Evolutionary conservation across 2,329 filamentous ascomycete species (phyloP), one percentile per base, ranked within the genome.

Genomic region (Diaporthe nobilis): DNA sequence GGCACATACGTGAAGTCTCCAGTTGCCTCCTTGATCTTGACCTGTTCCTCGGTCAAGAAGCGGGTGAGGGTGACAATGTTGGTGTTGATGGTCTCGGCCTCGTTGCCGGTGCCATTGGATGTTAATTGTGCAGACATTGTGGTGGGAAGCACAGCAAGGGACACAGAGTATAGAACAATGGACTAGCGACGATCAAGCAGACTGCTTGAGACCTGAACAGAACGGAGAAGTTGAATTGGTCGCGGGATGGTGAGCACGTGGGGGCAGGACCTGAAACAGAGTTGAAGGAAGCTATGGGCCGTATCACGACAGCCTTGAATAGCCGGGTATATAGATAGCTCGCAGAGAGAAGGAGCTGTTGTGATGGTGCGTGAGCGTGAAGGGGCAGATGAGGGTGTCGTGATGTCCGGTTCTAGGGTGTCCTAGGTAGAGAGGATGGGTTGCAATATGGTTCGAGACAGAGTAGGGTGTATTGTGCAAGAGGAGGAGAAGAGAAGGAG

Each of bases 51-150:
- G 42, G 95, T 98, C 81, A 99, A 90, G 89, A 97, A 98, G 77
- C 97, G 92, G 57, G 97, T 98, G 81, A 99, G 92, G 73, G 97
- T 98, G 83, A 98, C 90, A 83, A 99, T 98, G 85, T 98, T 92
- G 78, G 95, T 97, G 89, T 98, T 98, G 88, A 99, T 92, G 84
- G 94, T 93, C 87, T 98, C 95, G 80, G 89, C 88, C 80, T 91
- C 88, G 78, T 86, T 83, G 79, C 85, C 85, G n/a, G 22, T 8
- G 77, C 85, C 85, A 79, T 85, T 85, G 79, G 83, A 78, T 2
- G 55, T 28, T 71, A 75, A 31, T 72, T 63, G 53, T 44, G 72
- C 57, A 71, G 76, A 77, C 76, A 77, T 77, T 42, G 49, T 71
- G 68, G 37, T 44, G 39, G 51, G 39, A n/a, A 34, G 13, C 1